Conservation (phyloP, 192 early-diverging fungal species). For the Coemansia pectinata region DNA sequence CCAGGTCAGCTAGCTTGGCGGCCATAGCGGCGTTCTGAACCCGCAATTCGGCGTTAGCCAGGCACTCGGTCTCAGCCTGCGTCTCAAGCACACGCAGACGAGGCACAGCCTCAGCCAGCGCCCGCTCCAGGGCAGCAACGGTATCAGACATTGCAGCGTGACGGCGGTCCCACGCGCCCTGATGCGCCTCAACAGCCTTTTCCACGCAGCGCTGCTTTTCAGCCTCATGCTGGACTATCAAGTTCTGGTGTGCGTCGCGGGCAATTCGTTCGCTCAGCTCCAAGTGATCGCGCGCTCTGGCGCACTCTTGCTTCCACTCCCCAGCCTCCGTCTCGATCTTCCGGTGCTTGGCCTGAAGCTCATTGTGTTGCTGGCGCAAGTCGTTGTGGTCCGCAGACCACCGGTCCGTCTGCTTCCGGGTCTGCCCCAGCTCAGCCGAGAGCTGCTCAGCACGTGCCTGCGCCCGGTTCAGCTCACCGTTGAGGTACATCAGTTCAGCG, state of each 20-base stretch:
- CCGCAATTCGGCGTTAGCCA: conserved; percentile 14
- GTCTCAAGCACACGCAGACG: conserved; percentile 33
- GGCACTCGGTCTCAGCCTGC: conserved; percentile 18
- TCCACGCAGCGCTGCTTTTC: conserved; percentile 7
- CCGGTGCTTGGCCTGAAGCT: background rate
- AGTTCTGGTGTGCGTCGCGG: background rate
- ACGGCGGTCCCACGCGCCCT: background rate
- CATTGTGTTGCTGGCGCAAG: background rate
- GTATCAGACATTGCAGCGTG: conserved; percentile 12
- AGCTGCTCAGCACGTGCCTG: background rate
- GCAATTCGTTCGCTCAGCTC: conserved; percentile 8
- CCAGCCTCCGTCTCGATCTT: conserved; percentile 13
- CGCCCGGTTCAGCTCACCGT: background rate
- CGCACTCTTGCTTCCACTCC: conserved; percentile 35
- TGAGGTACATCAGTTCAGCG: background rate
- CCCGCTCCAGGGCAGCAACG: conserved; percentile 19
- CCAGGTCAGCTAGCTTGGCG: conserved; percentile 19
- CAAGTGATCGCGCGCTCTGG: background rate
- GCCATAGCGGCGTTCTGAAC: conserved; percentile 15
- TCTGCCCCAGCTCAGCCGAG: background rate
- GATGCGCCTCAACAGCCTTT: background rate
- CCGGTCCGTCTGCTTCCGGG: background rate
- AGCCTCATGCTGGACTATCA: background rate
- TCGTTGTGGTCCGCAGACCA: background rate
- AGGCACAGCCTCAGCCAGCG: conserved; percentile 34